Evolutionary conservation across 139 green algal species (phyloP), one percentile per base, ranked within the genome.

Genomic region (Coelastrella sp.): DNA sequence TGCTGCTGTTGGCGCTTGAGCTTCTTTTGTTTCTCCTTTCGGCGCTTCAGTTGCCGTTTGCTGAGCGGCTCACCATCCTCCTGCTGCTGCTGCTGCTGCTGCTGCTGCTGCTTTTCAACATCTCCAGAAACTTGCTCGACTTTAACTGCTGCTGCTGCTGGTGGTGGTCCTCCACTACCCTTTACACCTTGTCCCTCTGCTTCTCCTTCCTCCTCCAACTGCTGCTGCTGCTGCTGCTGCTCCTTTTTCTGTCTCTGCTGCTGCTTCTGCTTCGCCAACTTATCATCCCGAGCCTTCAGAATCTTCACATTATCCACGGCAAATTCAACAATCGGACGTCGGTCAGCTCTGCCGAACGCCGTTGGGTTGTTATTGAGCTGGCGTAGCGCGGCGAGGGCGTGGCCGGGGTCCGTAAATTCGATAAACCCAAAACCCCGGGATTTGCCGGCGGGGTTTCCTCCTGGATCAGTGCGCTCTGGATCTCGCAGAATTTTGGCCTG

Each of bases 331-430:
- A 99, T 98, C 19, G 97, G 97, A 4, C 97, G 91, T 17, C 91
- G 59, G 20, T 76, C 82, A 0, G 35, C 60, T 35, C 83, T 72
- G 90, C 93, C 92, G 78, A 96, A 98, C 6, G 91, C 66, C 4
- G 72, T 90, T 7, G 98, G 98, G 92, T 99, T 99, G 96, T 99
- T 99, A 95, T 99, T 99, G 66, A 99, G 93, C 90, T 98, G 95
- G 25, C 98, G 94, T 85, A 99, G 95, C 19, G 96, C 96, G 8
- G 78, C 78, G 11, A 83, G 78, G 22, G 78, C 78, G 14, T 83
- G 78, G 12, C 12, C 68, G 78, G 63, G 78, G 49, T 83, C 74
- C 15, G 74, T 20, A 80, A 99, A 99, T 94, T 99, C 98, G 24
- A 99, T 94, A 90, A 99, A 99, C 17, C 91, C 97, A 63, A 97